Evolutionary conservation across 306 rosid genomes (phyloP).

Genomic region (Styphnolobium japonicum): DNA sequence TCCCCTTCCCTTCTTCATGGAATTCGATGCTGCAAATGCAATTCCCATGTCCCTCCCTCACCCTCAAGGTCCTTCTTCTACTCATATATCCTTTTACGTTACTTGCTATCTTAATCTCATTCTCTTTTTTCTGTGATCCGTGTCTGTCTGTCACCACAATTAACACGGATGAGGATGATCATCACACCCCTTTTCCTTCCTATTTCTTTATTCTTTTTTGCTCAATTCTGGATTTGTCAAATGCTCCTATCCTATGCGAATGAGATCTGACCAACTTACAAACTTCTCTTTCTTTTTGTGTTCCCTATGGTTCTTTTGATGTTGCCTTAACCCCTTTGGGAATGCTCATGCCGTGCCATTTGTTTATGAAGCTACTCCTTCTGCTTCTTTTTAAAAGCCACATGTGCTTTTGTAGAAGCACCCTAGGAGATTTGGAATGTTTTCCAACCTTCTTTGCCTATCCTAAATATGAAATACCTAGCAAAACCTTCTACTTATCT

Average conservation of each 20-base stretch:
- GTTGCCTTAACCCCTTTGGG: not conserved
- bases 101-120: no score
- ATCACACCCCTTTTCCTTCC: no score
- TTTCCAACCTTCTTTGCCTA: no score
- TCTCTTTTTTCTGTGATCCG: not conserved
- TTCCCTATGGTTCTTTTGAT: not conserved
- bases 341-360: not conserved
- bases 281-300: not conserved
- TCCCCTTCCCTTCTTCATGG: conserved; percentile 47
- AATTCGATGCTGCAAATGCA: conserved; percentile 78
- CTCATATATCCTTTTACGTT: no score
- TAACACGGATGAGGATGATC: no score
- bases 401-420: not conserved
- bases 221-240: not conserved
- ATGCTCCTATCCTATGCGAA: not conserved
- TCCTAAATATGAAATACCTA: no score
- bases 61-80: conserved; percentile 51
- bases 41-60: conserved; percentile 66
- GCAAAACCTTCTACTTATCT: not conserved
- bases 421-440: no score
- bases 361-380: not conserved
- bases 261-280: conserved; percentile 22
- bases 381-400: no score
- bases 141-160: no score
- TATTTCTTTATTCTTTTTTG: not conserved